These are phyloP conservation scores for Dothideomycetes sp. DNA, from an alignment of 2,329 filamentous ascomycete species.

Conservation along the genomic window DNA sequence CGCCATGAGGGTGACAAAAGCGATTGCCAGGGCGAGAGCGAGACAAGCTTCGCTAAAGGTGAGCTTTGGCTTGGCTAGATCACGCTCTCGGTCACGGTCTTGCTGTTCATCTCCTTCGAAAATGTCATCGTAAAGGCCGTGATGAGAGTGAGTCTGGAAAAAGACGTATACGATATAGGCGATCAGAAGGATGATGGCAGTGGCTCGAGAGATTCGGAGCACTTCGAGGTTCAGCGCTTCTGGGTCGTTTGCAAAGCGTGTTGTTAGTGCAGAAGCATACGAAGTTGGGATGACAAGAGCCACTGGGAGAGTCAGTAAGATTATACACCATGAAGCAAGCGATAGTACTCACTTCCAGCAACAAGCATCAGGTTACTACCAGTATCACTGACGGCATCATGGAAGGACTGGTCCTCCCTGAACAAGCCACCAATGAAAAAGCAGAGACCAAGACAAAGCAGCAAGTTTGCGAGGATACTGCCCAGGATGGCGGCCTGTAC, in stretches of 20 bases:
- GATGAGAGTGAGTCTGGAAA: constrained; percentile 67
- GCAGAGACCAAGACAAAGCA: constrained; percentile 71
- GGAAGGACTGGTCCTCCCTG: constrained; percentile 59
- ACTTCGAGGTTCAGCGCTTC: constrained; percentile 38
- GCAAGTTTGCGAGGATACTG: constrained; percentile 68
- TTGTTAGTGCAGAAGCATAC: constrained; percentile 38
- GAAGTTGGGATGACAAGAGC: constrained; percentile 37
- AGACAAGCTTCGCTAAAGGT: constrained; percentile 63
- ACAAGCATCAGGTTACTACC: constrained; percentile 67
- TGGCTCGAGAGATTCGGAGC: constrained; percentile 57
- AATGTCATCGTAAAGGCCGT: constrained; percentile 66
- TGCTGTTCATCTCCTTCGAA: constrained; percentile 59
- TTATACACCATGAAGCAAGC: background rate
- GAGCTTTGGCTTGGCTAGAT: constrained; percentile 53
- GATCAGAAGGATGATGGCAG: constrained; percentile 59
- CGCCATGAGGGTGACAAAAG: constrained; percentile 63
- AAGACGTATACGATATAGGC: constrained; percentile 52
- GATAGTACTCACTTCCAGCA: constrained; percentile 38
- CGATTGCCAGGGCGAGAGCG: constrained; percentile 53
- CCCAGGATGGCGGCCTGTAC: constrained; percentile 76
- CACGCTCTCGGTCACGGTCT: constrained; percentile 52
- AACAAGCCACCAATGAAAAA: constrained; percentile 67
- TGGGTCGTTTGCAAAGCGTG: constrained; percentile 10
- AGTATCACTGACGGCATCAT: constrained; percentile 66
- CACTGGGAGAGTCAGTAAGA: constrained; percentile 18